These are phyloP conservation scores for Metschnikowia matae DNA, from an alignment of 805 yeast species.

Conservation along the genomic window DNA sequence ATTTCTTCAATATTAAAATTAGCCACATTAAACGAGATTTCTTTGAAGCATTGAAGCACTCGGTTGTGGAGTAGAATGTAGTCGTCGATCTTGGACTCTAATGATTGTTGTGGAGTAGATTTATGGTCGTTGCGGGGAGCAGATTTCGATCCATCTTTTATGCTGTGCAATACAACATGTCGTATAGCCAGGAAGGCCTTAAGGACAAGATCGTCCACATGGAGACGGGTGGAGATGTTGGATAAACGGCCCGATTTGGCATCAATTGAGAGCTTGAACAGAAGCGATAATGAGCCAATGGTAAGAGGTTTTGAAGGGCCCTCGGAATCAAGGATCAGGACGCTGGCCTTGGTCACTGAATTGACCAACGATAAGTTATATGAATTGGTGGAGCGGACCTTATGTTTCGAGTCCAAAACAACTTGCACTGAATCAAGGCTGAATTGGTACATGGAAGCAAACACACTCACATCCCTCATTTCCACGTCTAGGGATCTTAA, in stretches of 20 bases:
- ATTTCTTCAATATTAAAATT: slow-evolving; percentile 9
- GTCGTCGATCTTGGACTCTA: neutral
- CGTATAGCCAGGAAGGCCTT: slow-evolving; percentile 7
- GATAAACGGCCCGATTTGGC: slow-evolving; percentile 7
- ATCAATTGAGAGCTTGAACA: slow-evolving; percentile 5
- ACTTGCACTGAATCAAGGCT: slow-evolving; percentile 1
- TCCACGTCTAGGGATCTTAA: slow-evolving; percentile 8
- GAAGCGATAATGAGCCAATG: slow-evolving; percentile 8
- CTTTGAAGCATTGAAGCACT: slow-evolving; percentile 11
- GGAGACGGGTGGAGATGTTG: slow-evolving; percentile 7
- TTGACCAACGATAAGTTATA: neutral
- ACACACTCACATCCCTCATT: neutral
- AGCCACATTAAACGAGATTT: slow-evolving; percentile 12
- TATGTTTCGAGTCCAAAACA: neutral
- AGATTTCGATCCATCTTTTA: neutral
- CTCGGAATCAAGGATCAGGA: neutral
- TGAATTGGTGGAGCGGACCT: neutral
- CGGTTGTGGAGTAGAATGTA: slow-evolving; percentile 8
- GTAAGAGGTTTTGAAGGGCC: neutral
- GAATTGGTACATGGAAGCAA: neutral
- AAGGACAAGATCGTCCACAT: slow-evolving; percentile 11
- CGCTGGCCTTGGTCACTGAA: neutral
- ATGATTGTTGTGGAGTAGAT: neutral
- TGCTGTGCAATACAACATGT: neutral
- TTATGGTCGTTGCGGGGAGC: neutral